Conservation (phyloP, 139 green algal genomes). For the Marvania coccoides region DNA sequence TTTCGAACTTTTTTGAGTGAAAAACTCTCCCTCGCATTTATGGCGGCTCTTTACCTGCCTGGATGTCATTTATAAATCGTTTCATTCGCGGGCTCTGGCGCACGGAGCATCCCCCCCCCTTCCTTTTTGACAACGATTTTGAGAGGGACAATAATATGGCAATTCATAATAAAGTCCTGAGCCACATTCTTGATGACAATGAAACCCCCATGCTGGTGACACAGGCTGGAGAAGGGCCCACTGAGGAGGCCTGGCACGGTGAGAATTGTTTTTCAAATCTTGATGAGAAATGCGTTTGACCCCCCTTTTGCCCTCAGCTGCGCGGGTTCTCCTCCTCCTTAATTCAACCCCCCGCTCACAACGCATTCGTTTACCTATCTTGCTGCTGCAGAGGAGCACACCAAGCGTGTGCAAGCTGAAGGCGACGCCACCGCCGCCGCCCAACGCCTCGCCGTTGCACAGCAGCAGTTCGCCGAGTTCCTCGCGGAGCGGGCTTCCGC, state of each 20-base stretch:
- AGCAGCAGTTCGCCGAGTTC: conserved; percentile 76
- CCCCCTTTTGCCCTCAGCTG: too few relatives aligned
- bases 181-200: not conserved
- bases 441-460: conserved; percentile 54
- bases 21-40: too few relatives aligned
- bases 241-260: not conserved
- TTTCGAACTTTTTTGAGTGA: too few relatives aligned
- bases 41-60: too few relatives aligned
- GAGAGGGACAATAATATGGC: not conserved
- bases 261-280: too few relatives aligned
- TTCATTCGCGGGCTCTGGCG: too few relatives aligned
- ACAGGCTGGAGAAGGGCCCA: not conserved
- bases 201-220: not conserved
- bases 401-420: conserved; percentile 56
- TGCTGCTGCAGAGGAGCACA: conserved; percentile 58
- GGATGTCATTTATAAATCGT: too few relatives aligned
- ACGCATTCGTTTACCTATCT: not conserved
- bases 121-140: not conserved
- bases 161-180: not conserved
- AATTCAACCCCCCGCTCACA: too few relatives aligned
- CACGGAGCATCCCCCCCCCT: too few relatives aligned
- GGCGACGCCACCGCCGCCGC: conserved; percentile 47
- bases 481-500: conserved; percentile 48
- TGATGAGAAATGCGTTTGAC: too few relatives aligned
- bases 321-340: too few relatives aligned